These are phyloP conservation scores for Termitomyces sp. DNA, from an alignment of 768 basidiomycete species.

Conservation along the genomic window DNA sequence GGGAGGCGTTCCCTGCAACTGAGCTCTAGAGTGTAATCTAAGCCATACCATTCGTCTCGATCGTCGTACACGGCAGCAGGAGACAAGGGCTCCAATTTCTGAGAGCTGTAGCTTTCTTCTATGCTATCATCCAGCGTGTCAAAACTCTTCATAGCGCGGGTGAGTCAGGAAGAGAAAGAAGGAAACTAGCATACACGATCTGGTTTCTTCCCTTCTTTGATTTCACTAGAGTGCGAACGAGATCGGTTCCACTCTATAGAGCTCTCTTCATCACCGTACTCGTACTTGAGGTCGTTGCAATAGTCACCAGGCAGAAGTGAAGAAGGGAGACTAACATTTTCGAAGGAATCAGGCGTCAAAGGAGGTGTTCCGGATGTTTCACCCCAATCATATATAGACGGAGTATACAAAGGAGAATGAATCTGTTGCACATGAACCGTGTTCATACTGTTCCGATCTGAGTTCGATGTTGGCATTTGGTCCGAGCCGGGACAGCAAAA, in stretches of 20 bases:
- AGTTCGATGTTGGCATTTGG: slow-evolving; percentile 1
- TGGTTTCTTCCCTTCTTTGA: slow-evolving; percentile 34
- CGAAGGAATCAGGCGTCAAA: slow-evolving; percentile 20
- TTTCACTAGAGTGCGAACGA: slow-evolving; percentile 22
- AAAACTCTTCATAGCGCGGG: slow-evolving; percentile 3
- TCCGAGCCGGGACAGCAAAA: slow-evolving; percentile 11
- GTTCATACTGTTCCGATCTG: neutral
- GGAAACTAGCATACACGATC: slow-evolving; percentile 21
- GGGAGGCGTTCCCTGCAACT: slow-evolving; percentile 30
- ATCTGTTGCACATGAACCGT: neutral
- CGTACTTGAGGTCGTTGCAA: slow-evolving; percentile 8
- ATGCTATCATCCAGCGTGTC: slow-evolving; percentile 11
- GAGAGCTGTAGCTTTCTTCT: neutral
- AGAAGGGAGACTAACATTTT: slow-evolving; percentile 10
- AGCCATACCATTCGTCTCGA: slow-evolving; percentile 35
- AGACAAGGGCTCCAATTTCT: neutral
- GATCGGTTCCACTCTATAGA: slow-evolving; percentile 6
- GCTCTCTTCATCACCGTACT: slow-evolving; percentile 11
- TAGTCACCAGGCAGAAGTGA: slow-evolving; percentile 3
- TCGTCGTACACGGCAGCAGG: slow-evolving; percentile 8
- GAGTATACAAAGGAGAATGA: slow-evolving; percentile 1
- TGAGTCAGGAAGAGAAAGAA: slow-evolving; percentile 4
- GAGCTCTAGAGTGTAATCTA: slow-evolving; percentile 37
- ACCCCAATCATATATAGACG: slow-evolving; percentile 1
- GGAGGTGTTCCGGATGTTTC: slow-evolving; percentile 18